Evolutionary conservation across 2,329 filamentous ascomycete genomes (phyloP).

Genomic region (Dothideomycetes sp.): DNA sequence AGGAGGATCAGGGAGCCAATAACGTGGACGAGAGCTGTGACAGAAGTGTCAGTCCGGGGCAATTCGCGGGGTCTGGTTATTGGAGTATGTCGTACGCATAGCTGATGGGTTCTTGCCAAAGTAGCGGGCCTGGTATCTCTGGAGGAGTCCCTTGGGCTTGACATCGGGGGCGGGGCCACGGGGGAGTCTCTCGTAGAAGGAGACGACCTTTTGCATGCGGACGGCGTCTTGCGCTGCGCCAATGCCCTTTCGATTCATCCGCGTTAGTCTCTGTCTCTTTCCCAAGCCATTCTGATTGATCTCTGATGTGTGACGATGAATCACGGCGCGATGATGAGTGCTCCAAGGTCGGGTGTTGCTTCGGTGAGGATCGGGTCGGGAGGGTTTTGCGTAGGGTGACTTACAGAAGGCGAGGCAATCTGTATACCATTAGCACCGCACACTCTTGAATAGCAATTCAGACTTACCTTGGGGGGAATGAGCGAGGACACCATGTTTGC

Average conservation of each 20-base stretch:
- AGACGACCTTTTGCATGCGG: conserved; percentile 95
- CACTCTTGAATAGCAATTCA: conserved; percentile 4
- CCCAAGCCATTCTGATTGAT: conserved; percentile 2
- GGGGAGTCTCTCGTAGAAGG: conserved; percentile 97
- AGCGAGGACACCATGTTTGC: conserved; percentile 61
- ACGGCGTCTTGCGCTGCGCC: conserved; percentile 90
- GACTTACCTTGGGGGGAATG: conserved; percentile 90
- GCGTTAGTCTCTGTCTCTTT: conserved; percentile 12
- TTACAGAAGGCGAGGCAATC: conserved; percentile 78
- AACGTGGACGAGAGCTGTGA: conserved; percentile 73
- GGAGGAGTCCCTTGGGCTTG: conserved; percentile 71
- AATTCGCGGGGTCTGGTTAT: neutral
- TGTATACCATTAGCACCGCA: conserved; percentile 27
- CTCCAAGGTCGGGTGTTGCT: conserved; percentile 8
- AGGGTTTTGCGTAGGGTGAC: conserved; percentile 24
- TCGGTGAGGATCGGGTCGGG: neutral
- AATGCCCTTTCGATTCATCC: conserved; percentile 57
- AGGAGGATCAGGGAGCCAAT: conserved; percentile 67
- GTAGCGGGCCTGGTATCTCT: conserved; percentile 76
- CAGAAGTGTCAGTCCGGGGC: neutral
- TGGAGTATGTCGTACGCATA: conserved; percentile 58
- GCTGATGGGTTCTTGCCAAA: conserved; percentile 88
- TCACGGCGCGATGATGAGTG: too few species aligned
- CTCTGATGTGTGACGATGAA: neutral
- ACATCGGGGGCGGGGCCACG: conserved; percentile 78